phyloP scores from a whole-genome alignment of 2,329 filamentous ascomycete genomes.

The Dactylellina drechsleri region DNA sequence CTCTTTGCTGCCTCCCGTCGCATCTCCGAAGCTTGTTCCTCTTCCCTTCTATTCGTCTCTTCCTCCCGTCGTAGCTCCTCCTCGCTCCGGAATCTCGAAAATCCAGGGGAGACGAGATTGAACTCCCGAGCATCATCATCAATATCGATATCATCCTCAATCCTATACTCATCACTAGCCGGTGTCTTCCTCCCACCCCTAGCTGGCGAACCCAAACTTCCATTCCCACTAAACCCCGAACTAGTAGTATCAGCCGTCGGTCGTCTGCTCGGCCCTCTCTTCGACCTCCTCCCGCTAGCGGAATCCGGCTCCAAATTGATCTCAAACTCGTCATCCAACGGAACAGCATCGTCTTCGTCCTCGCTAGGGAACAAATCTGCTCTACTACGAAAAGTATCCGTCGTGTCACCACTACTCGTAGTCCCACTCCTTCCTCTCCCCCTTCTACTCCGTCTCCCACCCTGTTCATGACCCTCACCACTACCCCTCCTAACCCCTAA shows the following conservation, averaged over 20 bases:
- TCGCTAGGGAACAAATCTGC: constrained; percentile 75
- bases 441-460: constrained; percentile 19
- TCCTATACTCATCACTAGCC: constrained; percentile 29
- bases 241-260: constrained; percentile 64
- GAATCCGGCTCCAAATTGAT: constrained; percentile 70
- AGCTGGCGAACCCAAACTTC: constrained; percentile 44
- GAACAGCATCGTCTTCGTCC: constrained; percentile 75
- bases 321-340: constrained; percentile 74
- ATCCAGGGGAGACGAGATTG: constrained; percentile 54
- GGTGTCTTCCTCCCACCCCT: constrained; percentile 38
- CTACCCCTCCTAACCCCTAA: constrained; percentile 64
- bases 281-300: constrained; percentile 64
- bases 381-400: constrained; percentile 72
- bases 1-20: constrained; percentile 68
- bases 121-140: constrained; percentile 57
- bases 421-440: constrained; percentile 68
- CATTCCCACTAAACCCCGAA: constrained; percentile 61
- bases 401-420: constrained; percentile 69
- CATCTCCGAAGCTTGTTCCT: constrained; percentile 68
- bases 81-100: constrained; percentile 63
- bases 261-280: constrained; percentile 62
- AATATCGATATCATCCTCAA: constrained; percentile 53
- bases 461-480: constrained; percentile 1
- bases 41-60: constrained; percentile 66
- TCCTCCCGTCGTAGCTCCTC: constrained; percentile 70